Conservation (phyloP, 345 rosid genomes). For the Ceriops zippeliana region DNA sequence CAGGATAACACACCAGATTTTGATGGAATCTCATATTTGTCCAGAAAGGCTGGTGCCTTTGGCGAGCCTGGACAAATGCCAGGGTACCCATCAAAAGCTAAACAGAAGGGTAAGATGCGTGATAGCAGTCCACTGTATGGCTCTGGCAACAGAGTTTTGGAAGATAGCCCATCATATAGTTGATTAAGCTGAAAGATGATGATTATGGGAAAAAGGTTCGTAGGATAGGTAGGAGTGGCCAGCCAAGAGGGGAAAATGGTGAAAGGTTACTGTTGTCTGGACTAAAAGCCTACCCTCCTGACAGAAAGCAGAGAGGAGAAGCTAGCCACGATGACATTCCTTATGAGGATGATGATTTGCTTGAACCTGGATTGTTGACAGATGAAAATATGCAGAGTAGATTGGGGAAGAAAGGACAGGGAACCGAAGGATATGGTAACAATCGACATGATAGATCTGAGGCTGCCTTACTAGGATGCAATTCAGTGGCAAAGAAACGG, state of each 20-base stretch:
- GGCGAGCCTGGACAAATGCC: constrained; percentile 38
- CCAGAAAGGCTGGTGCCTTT: constrained; percentile 34
- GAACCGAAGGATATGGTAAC: constrained; percentile 34
- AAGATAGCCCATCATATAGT: constrained; percentile 31
- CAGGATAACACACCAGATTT: constrained; percentile 38
- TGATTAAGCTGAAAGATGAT: constrained; percentile 34
- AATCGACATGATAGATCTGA: constrained; percentile 54
- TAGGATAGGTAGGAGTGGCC: constrained; percentile 47
- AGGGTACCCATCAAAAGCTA: constrained; percentile 50
- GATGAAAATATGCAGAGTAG: constrained; percentile 39
- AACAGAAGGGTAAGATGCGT: constrained; percentile 70
- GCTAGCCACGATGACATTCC: constrained; percentile 29
- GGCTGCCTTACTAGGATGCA: constrained; percentile 52
- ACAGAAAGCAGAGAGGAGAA: constrained; percentile 49
- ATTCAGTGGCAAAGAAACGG: constrained; percentile 53
- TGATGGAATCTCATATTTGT: constrained; percentile 35
- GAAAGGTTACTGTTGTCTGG: constrained; percentile 41
- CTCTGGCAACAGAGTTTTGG: constrained; percentile 41
- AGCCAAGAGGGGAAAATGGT: constrained; percentile 45
- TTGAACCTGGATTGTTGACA: constrained; percentile 34
- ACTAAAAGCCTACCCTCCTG: constrained; percentile 42
- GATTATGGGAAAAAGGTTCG: constrained; percentile 40
- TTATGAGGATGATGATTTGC: constrained; percentile 51
- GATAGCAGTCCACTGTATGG: constrained; percentile 46
- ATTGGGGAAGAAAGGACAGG: constrained; percentile 49